Conservation (phyloP, 345 rosid genomes). For the Isatis tinctoria region DNA sequence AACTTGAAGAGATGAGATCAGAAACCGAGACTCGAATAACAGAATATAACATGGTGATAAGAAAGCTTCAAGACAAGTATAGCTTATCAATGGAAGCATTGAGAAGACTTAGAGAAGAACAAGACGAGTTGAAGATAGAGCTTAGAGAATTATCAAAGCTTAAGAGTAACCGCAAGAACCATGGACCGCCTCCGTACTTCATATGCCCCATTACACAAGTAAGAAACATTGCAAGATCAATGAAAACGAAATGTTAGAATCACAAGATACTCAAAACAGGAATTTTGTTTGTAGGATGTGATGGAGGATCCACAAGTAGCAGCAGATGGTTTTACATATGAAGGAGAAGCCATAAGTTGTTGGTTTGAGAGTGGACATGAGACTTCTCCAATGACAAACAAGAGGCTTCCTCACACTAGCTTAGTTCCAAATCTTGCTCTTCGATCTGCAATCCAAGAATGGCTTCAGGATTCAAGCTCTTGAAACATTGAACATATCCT, state of each 20-base stretch:
- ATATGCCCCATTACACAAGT: conserved; percentile 73
- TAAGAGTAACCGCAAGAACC: conserved; percentile 32
- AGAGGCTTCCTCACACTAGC: conserved; percentile 27
- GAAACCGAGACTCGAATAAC: conserved; percentile 43
- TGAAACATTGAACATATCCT: background rate
- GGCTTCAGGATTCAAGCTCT: conserved; percentile 34
- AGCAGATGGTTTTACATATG: conserved; percentile 68
- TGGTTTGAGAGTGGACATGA: conserved; percentile 56
- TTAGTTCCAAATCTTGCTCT: conserved; percentile 46
- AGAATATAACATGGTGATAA: conserved; percentile 43
- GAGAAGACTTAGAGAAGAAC: conserved; percentile 49
- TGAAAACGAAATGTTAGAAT: background rate
- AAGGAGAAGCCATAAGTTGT: conserved; percentile 51
- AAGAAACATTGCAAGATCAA: background rate
- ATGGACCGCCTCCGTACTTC: conserved; percentile 36
- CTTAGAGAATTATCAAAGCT: conserved; percentile 65
- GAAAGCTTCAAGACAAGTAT: conserved; percentile 57
- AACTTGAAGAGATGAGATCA: conserved; percentile 40
- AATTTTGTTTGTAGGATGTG: conserved; percentile 42
- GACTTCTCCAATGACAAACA: conserved; percentile 67
- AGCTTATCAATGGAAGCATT: conserved; percentile 52
- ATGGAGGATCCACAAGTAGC: conserved; percentile 76
- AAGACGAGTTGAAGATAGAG: conserved; percentile 51
- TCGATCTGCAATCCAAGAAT: conserved; percentile 48
- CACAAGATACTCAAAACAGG: background rate